A percentile compares a stretch with the other conserved stretches of the same genome.
Evolutionary conservation across 371 early-diverging fungal species (phyloP).

Genomic region (Nematocida ironsii): DNA sequence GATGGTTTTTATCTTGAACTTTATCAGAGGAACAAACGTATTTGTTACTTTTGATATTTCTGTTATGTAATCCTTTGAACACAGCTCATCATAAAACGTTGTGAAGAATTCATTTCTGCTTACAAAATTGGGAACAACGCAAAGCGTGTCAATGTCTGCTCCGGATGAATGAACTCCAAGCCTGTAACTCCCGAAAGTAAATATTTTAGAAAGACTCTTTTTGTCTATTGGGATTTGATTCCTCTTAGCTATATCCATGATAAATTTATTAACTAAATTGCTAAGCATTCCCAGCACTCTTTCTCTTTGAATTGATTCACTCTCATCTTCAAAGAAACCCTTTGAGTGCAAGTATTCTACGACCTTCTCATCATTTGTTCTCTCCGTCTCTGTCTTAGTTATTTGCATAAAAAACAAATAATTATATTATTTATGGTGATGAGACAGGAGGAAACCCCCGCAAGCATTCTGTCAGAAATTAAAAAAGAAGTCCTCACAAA

Average conservation of each 20-base stretch:
- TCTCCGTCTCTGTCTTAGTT: slow-evolving; percentile 33
- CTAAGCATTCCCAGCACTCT: slow-evolving; percentile 67
- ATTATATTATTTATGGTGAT: background rate
- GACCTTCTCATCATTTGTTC: slow-evolving; percentile 35
- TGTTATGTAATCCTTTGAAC: slow-evolving; percentile 77
- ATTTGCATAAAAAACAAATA: slow-evolving; percentile 59
- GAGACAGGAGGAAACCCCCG: background rate
- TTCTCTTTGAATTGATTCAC: slow-evolving; percentile 73
- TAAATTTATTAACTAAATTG: slow-evolving; percentile 68
- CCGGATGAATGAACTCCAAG: slow-evolving; percentile 92
- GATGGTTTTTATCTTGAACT: slow-evolving; percentile 72
- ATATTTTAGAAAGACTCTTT: slow-evolving; percentile 84
- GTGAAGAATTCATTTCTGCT: slow-evolving; percentile 87
- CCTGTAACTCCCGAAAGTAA: slow-evolving; percentile 95
- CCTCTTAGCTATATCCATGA: slow-evolving; percentile 48
- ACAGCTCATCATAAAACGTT: slow-evolving; percentile 80
- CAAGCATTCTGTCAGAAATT: background rate
- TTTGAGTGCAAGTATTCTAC: slow-evolving; percentile 60
- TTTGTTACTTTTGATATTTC: slow-evolving; percentile 79
- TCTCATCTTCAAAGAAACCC: slow-evolving; percentile 70
- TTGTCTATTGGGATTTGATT: slow-evolving; percentile 75
- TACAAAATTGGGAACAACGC: slow-evolving; percentile 88
- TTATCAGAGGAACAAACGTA: slow-evolving; percentile 95
- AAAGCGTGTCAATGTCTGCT: slow-evolving; percentile 96
- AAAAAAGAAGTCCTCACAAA: slow-evolving; percentile 18